Conservation (phyloP, 1,284 basidiomycete species). For the Austroboletus niveus region DNA sequence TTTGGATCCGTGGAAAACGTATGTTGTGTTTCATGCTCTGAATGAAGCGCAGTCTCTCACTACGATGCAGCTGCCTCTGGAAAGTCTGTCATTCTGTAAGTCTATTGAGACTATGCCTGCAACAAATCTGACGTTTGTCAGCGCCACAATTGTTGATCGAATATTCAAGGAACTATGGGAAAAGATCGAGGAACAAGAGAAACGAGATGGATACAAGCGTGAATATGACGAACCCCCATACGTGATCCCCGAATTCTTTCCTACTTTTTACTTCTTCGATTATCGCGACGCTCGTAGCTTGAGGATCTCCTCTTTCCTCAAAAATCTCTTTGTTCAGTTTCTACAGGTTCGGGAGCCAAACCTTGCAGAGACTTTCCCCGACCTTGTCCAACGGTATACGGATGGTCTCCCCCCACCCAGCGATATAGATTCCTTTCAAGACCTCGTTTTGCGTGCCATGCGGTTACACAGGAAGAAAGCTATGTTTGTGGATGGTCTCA, state of each 20-base stretch:
- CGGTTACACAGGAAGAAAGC: conserved; percentile 19
- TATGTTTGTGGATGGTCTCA: conserved; percentile 27
- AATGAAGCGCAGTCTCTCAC: conserved; percentile 5
- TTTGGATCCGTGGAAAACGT: conserved; percentile 29
- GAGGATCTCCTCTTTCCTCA: conserved; percentile 19
- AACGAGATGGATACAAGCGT: conserved; percentile 14
- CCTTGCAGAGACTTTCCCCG: conserved; percentile 19
- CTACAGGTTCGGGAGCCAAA: conserved; percentile 25
- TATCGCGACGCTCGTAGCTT: conserved; percentile 26
- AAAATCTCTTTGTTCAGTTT: conserved; percentile 28
- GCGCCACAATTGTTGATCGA: conserved; percentile 26
- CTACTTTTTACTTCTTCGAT: conserved; percentile 31
- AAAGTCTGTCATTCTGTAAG: conserved; percentile 26
- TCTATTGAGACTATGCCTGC: not conserved
- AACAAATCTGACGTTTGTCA: conserved; percentile 11
- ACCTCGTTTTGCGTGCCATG: conserved; percentile 28
- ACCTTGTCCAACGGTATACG: conserved; percentile 11
- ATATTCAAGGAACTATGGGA: conserved; percentile 27
- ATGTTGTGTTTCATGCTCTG: not conserved
- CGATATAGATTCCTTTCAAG: conserved; percentile 12
- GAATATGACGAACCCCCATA: conserved; percentile 17
- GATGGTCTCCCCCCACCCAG: conserved; percentile 21
- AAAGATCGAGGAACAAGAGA: conserved; percentile 24
- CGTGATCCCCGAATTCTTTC: conserved; percentile 26
- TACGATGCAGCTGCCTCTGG: conserved; percentile 18